These are phyloP conservation scores for Primulina eburnea DNA, from an alignment of 257 asterid species.

Conservation along the genomic window DNA sequence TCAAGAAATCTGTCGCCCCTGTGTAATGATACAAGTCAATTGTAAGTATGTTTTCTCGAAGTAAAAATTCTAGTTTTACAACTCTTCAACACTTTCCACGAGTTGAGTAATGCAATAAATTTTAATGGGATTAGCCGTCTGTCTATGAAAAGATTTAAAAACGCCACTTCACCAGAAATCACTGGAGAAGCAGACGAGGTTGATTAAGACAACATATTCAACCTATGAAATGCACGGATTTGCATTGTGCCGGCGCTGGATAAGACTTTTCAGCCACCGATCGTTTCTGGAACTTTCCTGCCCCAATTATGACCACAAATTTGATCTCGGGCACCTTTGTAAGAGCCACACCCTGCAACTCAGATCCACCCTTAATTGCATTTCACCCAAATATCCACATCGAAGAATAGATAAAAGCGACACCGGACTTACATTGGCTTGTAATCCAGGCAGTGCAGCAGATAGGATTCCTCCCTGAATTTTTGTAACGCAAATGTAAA, in stretches of 20 bases:
- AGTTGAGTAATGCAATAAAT: neutral
- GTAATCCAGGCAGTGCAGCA: neutral
- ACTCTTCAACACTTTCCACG: too few species aligned
- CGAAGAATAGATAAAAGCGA: neutral
- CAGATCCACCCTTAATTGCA: neutral
- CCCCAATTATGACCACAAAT: neutral
- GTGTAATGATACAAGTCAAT: constrained; percentile 16
- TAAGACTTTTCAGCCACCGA: neutral
- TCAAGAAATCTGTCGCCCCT: constrained; percentile 78
- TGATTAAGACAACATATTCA: neutral
- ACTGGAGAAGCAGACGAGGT: constrained; percentile 3
- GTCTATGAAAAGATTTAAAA: neutral
- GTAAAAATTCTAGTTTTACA: neutral
- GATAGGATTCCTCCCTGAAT: neutral
- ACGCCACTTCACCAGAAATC: neutral
- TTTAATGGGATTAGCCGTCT: neutral
- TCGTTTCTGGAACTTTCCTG: neutral
- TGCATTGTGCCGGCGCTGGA: neutral
- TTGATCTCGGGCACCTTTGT: neutral
- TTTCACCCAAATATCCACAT: neutral
- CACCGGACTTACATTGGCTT: neutral
- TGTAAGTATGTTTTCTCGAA: neutral
- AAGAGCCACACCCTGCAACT: neutral
- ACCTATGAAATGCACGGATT: neutral
- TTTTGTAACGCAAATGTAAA: neutral